Conservation (phyloP, 768 basidiomycete species). For the Collybiopsis confluens region DNA sequence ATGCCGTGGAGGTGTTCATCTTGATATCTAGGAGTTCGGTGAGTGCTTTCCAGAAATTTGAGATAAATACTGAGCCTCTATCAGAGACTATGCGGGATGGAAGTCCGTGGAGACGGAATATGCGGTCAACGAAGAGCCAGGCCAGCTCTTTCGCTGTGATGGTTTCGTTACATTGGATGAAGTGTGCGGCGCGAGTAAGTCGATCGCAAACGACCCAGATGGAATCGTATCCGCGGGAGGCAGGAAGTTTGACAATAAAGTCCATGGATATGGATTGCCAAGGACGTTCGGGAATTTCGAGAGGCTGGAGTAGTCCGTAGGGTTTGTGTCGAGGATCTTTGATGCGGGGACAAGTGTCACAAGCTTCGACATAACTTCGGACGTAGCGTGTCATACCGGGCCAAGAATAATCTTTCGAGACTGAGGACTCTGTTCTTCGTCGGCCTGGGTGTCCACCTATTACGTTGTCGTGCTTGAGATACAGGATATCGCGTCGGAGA, state of each 20-base stretch:
- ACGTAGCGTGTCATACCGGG: conserved; percentile 19
- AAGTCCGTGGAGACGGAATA: conserved; percentile 32
- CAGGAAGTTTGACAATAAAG: conserved; percentile 37
- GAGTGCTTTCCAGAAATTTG: conserved; percentile 22
- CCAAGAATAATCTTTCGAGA: conserved; percentile 38
- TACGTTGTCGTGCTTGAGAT: conserved; percentile 29
- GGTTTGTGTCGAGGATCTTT: conserved; percentile 31
- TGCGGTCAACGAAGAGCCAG: conserved; percentile 28
- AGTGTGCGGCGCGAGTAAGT: conserved; percentile 37
- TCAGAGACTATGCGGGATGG: conserved; percentile 30
- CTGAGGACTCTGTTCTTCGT: conserved; percentile 23
- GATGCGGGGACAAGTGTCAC: conserved; percentile 27
- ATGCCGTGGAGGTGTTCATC: conserved; percentile 29
- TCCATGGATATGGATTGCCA: conserved; percentile 38
- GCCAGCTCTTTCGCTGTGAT: conserved; percentile 27
- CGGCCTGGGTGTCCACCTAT: conserved; percentile 38
- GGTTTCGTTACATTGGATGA: conserved; percentile 30
- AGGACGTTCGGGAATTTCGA: conserved; percentile 29
- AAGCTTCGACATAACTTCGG: conserved; percentile 26
- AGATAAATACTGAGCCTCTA: conserved; percentile 27
- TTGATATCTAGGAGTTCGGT: conserved; percentile 7
- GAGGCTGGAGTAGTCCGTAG: conserved; percentile 30
- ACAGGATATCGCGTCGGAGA: conserved; percentile 24
- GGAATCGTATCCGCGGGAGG: conserved; percentile 30
- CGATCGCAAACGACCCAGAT: conserved; percentile 34